Evolutionary conservation across 352 stramenopile species (phyloP), one percentile per base, ranked within the genome.

Genomic region (Globisporangium takayamanum): DNA sequence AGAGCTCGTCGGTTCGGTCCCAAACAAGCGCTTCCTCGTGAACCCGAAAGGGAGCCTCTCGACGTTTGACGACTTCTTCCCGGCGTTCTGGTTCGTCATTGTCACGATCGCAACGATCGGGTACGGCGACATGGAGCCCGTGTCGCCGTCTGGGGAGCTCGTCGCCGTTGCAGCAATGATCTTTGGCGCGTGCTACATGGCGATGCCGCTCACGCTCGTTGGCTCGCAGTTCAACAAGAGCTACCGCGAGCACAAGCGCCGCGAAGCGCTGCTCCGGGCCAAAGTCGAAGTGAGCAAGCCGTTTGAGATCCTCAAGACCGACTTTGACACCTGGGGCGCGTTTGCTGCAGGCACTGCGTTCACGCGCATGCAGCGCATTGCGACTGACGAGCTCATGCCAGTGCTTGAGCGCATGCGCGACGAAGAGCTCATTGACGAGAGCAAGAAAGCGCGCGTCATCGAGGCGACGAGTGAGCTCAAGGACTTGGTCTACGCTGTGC

Each of bases 31-130:
- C 49, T 87, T 89, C 60, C 68, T 89, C 28, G 78, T 91, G 11
- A 88, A 87, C 50, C 63, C 72, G 36, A 84, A 87, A 59, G 80
- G 80, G 12, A 68, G 87, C 36, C 69, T 91, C 20, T 87, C 76
- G 50, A 74, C 70, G 30, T 90, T 93, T 47, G 74, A 88, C 36
- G 81, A 93, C 48, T 87, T 93, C 55, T 91, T 93, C 42, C 88
- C 78, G 11, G 80, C 76, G 15, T 86, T 93, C 62, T 93, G 83
- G 83, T 90, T 93, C 57, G 78, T 89, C n/a, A 88, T 90, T 52
- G 81, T 91, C 14, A 93, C 84, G 10, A 49, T 89, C 55, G 71
- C 78, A 20, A 88, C 82, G 11, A 71, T 89, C 30, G 82, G 82
- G 0, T 92, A 92, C 42, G 82, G 82, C 28, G 82, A 92, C 55